Conservation (phyloP, 2,329 filamentous ascomycete species). For the Aureobasidium mangrovei region DNA sequence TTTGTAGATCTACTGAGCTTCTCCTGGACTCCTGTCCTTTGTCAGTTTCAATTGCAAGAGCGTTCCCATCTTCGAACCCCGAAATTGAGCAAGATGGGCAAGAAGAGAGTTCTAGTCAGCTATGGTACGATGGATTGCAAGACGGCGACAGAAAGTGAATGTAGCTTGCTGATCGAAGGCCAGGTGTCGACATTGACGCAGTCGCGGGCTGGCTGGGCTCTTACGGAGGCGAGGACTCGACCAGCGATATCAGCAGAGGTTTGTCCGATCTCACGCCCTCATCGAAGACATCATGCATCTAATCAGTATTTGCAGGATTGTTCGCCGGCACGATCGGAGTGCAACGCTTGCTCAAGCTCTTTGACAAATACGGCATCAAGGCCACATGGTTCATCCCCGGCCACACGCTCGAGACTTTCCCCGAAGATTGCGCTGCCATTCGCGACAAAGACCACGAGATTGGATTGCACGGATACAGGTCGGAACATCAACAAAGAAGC, state of each 20-base stretch:
- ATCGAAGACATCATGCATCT: neutral
- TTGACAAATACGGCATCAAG: conserved; percentile 62
- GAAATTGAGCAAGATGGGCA: conserved; percentile 16
- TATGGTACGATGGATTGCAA: conserved; percentile 16
- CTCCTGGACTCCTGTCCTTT: too few species aligned
- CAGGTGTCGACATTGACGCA: conserved; percentile 58
- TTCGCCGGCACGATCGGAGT: conserved; percentile 60
- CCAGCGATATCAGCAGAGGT: conserved; percentile 59
- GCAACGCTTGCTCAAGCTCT: conserved; percentile 57
- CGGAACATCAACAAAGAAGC: conserved; percentile 24
- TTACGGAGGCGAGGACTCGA: conserved; percentile 63
- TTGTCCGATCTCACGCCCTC: neutral
- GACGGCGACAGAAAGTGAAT: too few species aligned
- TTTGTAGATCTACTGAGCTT: too few species aligned
- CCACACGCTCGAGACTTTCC: conserved; percentile 55
- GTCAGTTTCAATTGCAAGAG: too few species aligned
- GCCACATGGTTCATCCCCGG: conserved; percentile 56
- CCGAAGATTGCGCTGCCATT: conserved; percentile 52
- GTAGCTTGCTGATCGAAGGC: too few species aligned
- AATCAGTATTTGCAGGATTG: conserved; percentile 34
- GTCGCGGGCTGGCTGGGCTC: conserved; percentile 66
- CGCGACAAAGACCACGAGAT: conserved; percentile 56
- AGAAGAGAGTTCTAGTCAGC: conserved; percentile 22
- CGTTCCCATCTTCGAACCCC: too few species aligned
- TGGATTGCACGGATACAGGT: conserved; percentile 56